These are phyloP conservation scores for Botryotinia globosa DNA, from an alignment of 2,329 filamentous ascomycete species.

Conservation along the genomic window DNA sequence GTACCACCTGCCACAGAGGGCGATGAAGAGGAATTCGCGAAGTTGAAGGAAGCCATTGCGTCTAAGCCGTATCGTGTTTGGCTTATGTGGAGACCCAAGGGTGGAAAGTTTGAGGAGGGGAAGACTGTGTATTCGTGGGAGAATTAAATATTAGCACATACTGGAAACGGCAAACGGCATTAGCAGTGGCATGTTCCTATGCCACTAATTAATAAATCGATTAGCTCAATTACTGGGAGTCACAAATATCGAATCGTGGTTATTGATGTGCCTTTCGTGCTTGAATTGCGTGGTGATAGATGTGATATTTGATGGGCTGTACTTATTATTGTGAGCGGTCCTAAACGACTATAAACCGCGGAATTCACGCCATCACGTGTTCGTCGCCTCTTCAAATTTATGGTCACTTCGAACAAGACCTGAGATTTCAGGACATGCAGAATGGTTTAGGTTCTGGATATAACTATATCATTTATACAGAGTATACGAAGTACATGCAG, in stretches of 20 bases:
- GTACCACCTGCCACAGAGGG: not conserved
- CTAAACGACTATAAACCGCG: not conserved
- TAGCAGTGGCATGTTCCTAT: not conserved
- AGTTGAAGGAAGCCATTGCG: not conserved
- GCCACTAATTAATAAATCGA: not conserved
- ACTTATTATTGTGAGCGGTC: not conserved
- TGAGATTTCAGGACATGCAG: not conserved
- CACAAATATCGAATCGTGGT: not conserved
- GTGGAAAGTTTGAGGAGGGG: conserved; percentile 10
- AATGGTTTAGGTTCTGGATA: no score
- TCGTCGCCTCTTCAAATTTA: no score
- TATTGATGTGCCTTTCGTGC: not conserved
- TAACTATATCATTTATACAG: not conserved
- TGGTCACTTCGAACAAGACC: no score
- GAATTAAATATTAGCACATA: not conserved
- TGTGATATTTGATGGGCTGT: not conserved
- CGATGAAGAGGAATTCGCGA: conserved; percentile 4
- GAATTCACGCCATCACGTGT: not conserved
- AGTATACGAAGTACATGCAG: not conserved
- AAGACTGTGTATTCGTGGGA: conserved; percentile 13
- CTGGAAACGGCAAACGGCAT: not conserved
- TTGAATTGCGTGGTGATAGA: not conserved
- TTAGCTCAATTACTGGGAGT: not conserved
- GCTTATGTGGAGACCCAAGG: conserved; percentile 10
- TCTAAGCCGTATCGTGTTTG: conserved; percentile 7